These are phyloP conservation scores for Auriscalpium vulgare DNA, from an alignment of 768 basidiomycete species.

Conservation along the genomic window DNA sequence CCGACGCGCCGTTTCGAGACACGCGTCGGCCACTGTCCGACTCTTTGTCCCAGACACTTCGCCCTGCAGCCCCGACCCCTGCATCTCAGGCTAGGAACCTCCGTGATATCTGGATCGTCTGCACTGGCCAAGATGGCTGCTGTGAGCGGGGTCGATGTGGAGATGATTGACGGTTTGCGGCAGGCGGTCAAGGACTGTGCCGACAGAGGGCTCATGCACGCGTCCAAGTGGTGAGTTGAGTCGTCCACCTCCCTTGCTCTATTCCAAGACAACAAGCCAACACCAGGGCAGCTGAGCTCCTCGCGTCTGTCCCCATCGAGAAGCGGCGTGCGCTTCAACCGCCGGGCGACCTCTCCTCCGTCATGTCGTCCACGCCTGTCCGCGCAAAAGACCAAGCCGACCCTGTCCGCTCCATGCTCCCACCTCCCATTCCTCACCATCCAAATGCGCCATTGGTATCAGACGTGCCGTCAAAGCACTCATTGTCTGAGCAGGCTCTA, in stretches of 20 bases:
- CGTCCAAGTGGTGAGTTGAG: constrained; percentile 65
- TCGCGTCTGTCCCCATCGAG: constrained; percentile 47
- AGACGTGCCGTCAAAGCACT: constrained; percentile 1
- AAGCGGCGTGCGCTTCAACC: constrained; percentile 32
- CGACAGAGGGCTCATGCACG: constrained; percentile 58
- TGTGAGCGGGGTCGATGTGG: constrained; percentile 32
- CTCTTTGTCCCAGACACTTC: not conserved
- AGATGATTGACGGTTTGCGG: constrained; percentile 49
- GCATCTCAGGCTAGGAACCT: not conserved
- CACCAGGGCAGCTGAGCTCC: constrained; percentile 68
- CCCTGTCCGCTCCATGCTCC: constrained; percentile 15
- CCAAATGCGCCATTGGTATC: constrained; percentile 8
- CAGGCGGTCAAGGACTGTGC: constrained; percentile 64
- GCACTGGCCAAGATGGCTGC: constrained; percentile 2
- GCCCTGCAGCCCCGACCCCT: not conserved
- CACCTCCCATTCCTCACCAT: constrained; percentile 7
- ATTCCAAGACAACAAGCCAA: constrained; percentile 7
- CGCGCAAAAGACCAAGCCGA: constrained; percentile 22
- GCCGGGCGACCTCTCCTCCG: constrained; percentile 27
- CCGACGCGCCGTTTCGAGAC: not conserved
- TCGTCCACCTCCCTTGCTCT: not conserved
- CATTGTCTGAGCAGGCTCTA: constrained; percentile 21
- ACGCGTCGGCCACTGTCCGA: not conserved
- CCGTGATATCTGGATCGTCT: not conserved
- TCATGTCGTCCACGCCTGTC: constrained; percentile 53